Percentiles rank a stretch among this genome's conserved stretches.
These are phyloP conservation scores for Delonix regia DNA, from an alignment of 306 rosid genomes.

Conservation along the genomic window DNA sequence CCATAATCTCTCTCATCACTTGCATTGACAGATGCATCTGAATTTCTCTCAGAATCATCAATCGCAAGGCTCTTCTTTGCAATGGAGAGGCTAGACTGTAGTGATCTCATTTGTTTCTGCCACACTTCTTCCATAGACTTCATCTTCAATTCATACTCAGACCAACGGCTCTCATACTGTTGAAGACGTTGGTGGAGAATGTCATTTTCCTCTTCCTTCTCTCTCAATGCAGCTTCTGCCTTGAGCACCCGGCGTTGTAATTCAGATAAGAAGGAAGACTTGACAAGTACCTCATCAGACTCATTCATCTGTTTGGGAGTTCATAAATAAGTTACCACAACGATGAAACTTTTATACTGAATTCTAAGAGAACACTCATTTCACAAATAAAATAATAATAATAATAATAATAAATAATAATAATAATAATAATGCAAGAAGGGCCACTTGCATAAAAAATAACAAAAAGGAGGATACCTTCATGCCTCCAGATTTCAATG, in stretches of 20 bases:
- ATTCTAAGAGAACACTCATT: conserved; percentile 14
- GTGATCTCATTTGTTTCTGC: conserved; percentile 99
- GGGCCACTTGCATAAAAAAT: conserved; percentile 11
- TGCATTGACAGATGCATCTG: conserved; percentile 90
- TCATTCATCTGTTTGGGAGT: conserved; percentile 59
- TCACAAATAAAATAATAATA: background rate
- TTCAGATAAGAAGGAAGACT: conserved; percentile 91
- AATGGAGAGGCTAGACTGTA: conserved; percentile 96
- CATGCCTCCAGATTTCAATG: conserved; percentile 51
- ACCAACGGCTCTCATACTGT: conserved; percentile 96
- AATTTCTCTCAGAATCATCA: conserved; percentile 89
- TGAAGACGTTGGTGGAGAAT: conserved; percentile 95
- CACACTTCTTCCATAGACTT: conserved; percentile 99
- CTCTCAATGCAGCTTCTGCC: conserved; percentile 93
- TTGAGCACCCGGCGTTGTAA: conserved; percentile 91
- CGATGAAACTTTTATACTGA: conserved; percentile 2
- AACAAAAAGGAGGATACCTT: conserved; percentile 68
- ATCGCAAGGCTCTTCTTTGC: conserved; percentile 96
- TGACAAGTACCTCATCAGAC: conserved; percentile 88
- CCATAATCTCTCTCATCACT: conserved; percentile 79
- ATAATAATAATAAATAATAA: too few species aligned
- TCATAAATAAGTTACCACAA: conserved; percentile 28
- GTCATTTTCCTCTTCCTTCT: conserved; percentile 98
- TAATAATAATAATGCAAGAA: too few species aligned
- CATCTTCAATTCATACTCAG: conserved; percentile 95